Conservation (phyloP, 768 basidiomycete species). For the Lactarius vividus region DNA sequence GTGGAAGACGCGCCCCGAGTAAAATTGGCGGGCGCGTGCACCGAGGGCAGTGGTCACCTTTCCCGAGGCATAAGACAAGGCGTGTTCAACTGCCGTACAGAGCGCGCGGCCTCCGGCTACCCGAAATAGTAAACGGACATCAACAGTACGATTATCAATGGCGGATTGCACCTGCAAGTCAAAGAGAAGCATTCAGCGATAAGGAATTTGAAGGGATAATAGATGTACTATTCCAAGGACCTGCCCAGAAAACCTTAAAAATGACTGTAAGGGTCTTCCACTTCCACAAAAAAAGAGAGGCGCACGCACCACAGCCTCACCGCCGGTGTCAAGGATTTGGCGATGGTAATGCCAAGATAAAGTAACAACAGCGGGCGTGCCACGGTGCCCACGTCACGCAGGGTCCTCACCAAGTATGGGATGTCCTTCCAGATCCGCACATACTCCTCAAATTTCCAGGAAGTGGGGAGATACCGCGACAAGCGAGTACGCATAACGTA, state of each 20-base stretch:
- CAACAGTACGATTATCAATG: slow-evolving; percentile 23
- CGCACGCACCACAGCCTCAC: slow-evolving; percentile 16
- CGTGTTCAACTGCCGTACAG: slow-evolving; percentile 47
- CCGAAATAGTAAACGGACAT: slow-evolving; percentile 18
- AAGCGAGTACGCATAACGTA: background rate
- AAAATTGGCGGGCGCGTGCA: slow-evolving; percentile 55
- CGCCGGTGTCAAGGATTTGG: slow-evolving; percentile 4
- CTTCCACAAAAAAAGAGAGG: background rate
- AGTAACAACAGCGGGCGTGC: slow-evolving; percentile 12
- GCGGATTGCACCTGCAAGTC: slow-evolving; percentile 17
- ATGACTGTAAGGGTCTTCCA: background rate
- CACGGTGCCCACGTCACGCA: slow-evolving; percentile 5
- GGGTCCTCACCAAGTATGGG: slow-evolving; percentile 48
- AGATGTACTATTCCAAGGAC: slow-evolving; percentile 28
- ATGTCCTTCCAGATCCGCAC: background rate
- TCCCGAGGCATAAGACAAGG: slow-evolving; percentile 42
- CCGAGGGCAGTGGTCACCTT: slow-evolving; percentile 51
- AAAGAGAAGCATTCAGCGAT: background rate
- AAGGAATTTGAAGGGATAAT: background rate
- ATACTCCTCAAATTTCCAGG: background rate
- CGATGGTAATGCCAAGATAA: slow-evolving; percentile 5
- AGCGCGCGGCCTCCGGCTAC: slow-evolving; percentile 49
- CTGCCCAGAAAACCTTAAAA: slow-evolving; percentile 17
- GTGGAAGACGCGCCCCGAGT: slow-evolving; percentile 60
- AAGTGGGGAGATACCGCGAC: background rate